Evolutionary conservation across 495 filamentous ascomycete genomes (phyloP).

Genomic region (Platismatia glauca): DNA sequence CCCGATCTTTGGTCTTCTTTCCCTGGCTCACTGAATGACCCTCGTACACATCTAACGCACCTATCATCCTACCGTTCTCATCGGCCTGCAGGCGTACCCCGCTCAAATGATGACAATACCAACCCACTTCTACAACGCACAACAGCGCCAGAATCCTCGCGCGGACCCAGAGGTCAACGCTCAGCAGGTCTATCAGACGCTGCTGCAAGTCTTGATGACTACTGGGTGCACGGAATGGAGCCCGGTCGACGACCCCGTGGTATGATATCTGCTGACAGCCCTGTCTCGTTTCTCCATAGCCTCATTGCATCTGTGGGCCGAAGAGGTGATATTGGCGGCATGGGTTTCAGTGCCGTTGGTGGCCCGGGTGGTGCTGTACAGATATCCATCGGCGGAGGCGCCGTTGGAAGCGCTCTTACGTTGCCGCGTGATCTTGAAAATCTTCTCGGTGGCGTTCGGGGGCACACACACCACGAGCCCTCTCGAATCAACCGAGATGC

Average conservation of each 20-base stretch:
- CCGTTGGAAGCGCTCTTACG: slow-evolving; percentile 6
- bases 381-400: slow-evolving; percentile 31
- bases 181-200: slow-evolving; percentile 15
- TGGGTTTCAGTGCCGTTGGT: slow-evolving; percentile 28
- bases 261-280: slow-evolving; percentile 48
- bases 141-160: slow-evolving; percentile 29
- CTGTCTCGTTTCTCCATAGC: slow-evolving; percentile 53
- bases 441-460: slow-evolving; percentile 43
- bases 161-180: slow-evolving; percentile 10
- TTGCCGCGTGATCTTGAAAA: slow-evolving; percentile 49
- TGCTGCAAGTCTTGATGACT: slow-evolving; percentile 37
- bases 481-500: slow-evolving; percentile 45
- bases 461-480: slow-evolving; percentile 36
- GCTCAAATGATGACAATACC: slow-evolving; percentile 61
- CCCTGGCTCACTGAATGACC: slow-evolving; percentile 25
- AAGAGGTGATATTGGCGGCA: slow-evolving; percentile 37
- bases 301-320: slow-evolving; percentile 51
- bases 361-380: slow-evolving; percentile 40
- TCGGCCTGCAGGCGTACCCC: slow-evolving; percentile 39
- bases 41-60: slow-evolving; percentile 11
- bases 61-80: slow-evolving; percentile 45
- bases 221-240: slow-evolving; percentile 52
- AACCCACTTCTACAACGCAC: slow-evolving; percentile 60
- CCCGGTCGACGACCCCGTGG: slow-evolving; percentile 33
- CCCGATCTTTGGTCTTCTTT: slow-evolving; percentile 30